Evolutionary conservation across 495 filamentous ascomycete species (phyloP).

Genomic region (Penicillium arizonense): DNA sequence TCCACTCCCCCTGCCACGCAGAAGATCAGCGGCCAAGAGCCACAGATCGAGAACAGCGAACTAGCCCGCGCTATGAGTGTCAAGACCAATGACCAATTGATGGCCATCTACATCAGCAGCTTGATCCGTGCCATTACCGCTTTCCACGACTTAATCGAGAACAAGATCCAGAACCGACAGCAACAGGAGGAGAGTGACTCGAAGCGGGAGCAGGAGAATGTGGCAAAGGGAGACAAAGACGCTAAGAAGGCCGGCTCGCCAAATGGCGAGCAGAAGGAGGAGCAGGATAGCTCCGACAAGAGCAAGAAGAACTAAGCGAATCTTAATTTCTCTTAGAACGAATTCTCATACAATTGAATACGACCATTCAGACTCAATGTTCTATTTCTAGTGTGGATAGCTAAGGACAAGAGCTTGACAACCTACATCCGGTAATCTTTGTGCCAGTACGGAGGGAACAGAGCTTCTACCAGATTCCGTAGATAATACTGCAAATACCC

Average conservation of each 20-base stretch:
- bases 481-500: too few species aligned
- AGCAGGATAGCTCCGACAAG: conserved; percentile 62
- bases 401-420: neutral
- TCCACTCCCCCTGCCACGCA: conserved; percentile 70
- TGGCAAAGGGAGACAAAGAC: conserved; percentile 62
- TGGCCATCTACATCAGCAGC: conserved; percentile 95
- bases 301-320: conserved; percentile 50
- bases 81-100: conserved; percentile 98
- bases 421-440: neutral
- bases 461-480: too few species aligned
- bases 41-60: conserved; percentile 68
- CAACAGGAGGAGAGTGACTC: conserved; percentile 93
- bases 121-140: conserved; percentile 97
- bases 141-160: conserved; percentile 99
- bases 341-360: conserved; percentile 26
- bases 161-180: conserved; percentile 98
- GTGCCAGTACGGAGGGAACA: too few species aligned
- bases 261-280: conserved; percentile 64
- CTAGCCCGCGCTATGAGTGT: conserved; percentile 92
- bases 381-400: neutral
- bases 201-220: conserved; percentile 68
- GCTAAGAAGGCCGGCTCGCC: conserved; percentile 56
- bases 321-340: conserved; percentile 12
- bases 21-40: conserved; percentile 44
- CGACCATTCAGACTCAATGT: conserved; percentile 21